Evolutionary conservation across 2,329 filamentous ascomycete species (phyloP).

Genomic region (Cladosporium sp.): DNA sequence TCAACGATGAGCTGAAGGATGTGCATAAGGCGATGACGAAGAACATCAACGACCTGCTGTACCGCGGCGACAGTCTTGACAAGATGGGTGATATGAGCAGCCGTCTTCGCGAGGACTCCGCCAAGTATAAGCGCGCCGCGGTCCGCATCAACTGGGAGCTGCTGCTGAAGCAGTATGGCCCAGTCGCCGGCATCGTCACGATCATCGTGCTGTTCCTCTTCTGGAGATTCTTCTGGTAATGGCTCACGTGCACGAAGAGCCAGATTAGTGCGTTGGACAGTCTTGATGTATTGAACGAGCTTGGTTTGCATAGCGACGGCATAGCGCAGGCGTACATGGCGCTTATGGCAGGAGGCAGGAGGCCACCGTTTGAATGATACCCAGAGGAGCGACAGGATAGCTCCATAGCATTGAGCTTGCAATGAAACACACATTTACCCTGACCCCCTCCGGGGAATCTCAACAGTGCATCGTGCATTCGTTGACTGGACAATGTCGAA

Average conservation of each 20-base stretch:
- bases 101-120: constrained; percentile 81
- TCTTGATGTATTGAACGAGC: constrained; percentile 3
- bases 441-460: constrained; percentile 5
- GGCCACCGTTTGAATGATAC: constrained; percentile 19
- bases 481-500: background rate
- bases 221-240: constrained; percentile 90
- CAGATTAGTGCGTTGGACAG: background rate
- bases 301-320: constrained; percentile 21
- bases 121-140: constrained; percentile 87
- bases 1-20: constrained; percentile 95
- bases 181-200: constrained; percentile 72
- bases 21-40: constrained; percentile 99
- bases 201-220: constrained; percentile 82
- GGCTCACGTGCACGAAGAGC: background rate
- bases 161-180: constrained; percentile 91
- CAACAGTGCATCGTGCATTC: background rate
- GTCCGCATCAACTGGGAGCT: constrained; percentile 98
- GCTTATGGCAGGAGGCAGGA: constrained; percentile 14
- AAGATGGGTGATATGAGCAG: constrained; percentile 94
- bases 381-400: constrained; percentile 17
- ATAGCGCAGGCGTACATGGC: constrained; percentile 16
- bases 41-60: constrained; percentile 97
- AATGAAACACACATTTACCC: constrained; percentile 3
- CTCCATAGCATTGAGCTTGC: constrained; percentile 9
- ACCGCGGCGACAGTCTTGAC: constrained; percentile 88